Evolutionary conservation across 768 basidiomycete species (phyloP), one percentile per base, ranked within the genome.

Genomic region (Boletus subcaerulescens): DNA sequence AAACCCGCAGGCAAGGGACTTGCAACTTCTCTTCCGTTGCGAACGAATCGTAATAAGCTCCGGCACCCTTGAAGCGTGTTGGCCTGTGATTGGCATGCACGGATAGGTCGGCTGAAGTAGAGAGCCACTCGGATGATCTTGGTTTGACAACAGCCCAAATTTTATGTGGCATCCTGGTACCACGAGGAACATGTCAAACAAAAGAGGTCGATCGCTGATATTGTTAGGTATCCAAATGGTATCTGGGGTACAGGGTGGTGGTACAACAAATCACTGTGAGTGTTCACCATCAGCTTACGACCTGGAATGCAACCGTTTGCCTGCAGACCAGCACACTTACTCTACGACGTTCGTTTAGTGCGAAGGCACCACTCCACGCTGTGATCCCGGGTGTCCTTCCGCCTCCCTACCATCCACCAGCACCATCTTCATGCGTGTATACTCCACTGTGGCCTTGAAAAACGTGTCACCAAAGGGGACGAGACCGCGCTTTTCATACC

Each of bases 401-500:
- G 46, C 47, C 31, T 31, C 54, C 26, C 32, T 24, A 29, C 29
- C 29, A n/a, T 41, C 50, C 49, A 35, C 40, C n/a, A 69, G 55
- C 51, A 60, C 63, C 59, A 74, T 71, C 65, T 68, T 73, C 83
- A 86, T 84, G 48, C 79, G 74, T 58, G 80, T 68, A 63, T 84
- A 86, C 69, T 82, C 73, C 58, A 83, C 78, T 40, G 70, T 64
- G 6, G 75, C 76, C 69, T 84, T 85, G 69, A 62, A 82, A 65
- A 86, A 84, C 1, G 50, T 67, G 17, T 73, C 67, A 18, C 83
- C 83, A 53, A 83, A 80, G n/a, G 71, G 56, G 22, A 62, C 46
- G 65, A 85, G 71, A 3, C 80, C 82, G 53, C 80, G 76, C 55
- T 74, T 79, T 57, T 73, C 65, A 65, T 85, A 86, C 81, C 83